Evolutionary conservation across 208 protist species (phyloP).

Genomic region (Crithidia brevicula): DNA sequence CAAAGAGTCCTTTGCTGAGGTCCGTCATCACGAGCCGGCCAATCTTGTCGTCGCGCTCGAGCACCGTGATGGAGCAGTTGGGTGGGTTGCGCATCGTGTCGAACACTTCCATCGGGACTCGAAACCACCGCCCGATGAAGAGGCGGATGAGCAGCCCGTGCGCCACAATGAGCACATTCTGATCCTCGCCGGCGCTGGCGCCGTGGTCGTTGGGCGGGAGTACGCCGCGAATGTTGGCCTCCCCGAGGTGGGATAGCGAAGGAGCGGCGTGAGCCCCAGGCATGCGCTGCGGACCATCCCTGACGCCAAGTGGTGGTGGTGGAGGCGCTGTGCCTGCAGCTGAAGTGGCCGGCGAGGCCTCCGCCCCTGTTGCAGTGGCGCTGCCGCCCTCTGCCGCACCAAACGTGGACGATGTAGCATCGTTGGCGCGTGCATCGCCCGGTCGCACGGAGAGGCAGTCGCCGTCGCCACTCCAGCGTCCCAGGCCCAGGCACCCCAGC

Average conservation of each 20-base stretch:
- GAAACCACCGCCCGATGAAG: constrained; percentile 88
- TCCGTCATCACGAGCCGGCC: constrained; percentile 83
- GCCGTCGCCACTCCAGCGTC: constrained; percentile 15
- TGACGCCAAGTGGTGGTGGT: no score
- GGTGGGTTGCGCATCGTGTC: constrained; percentile 91
- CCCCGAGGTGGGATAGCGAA: constrained; percentile 28
- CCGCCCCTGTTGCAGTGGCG: not conserved
- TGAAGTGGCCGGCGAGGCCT: no score
- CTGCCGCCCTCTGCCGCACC: not conserved
- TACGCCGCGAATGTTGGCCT: constrained; percentile 18
- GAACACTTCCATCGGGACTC: constrained; percentile 82
- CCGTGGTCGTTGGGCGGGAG: constrained; percentile 34
- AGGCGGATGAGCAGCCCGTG: constrained; percentile 89
- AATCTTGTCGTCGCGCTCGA: constrained; percentile 64
- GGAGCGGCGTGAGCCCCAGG: not conserved
- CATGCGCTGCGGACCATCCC: no score
- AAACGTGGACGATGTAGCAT: not conserved
- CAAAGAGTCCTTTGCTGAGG: constrained; percentile 82
- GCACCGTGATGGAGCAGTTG: constrained; percentile 86
- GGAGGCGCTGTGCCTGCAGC: no score
- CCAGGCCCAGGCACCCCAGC: constrained; percentile 17
- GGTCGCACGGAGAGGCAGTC: not conserved
- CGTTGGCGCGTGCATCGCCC: not conserved
- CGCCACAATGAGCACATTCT: constrained; percentile 89
- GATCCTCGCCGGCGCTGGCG: constrained; percentile 42